Conservation (phyloP, 2,329 filamentous ascomycete species). For the Xylariaceae sp. region DNA sequence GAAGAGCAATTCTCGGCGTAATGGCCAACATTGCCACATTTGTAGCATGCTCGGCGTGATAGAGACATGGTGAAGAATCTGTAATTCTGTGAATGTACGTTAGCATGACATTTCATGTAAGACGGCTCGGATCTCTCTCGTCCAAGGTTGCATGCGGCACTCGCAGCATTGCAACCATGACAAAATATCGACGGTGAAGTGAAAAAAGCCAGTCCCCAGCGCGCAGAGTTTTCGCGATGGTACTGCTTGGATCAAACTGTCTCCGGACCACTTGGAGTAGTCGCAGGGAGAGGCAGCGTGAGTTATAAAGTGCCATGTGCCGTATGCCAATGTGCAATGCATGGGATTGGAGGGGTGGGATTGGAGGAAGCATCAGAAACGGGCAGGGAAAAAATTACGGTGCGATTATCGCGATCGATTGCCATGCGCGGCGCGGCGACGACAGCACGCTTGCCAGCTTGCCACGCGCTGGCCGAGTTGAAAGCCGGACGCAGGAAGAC, state of each 20-base stretch:
- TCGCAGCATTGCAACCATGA: conserved; percentile 31
- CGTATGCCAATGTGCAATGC: no score
- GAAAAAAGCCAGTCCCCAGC: not conserved
- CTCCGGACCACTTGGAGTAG: not conserved
- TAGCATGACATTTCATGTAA: conserved; percentile 33
- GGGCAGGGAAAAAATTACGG: not conserved
- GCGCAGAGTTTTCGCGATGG: not conserved
- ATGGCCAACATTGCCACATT: conserved; percentile 77
- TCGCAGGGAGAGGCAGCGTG: not conserved
- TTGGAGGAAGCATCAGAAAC: not conserved
- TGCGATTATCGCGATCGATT: not conserved
- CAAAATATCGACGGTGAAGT: not conserved
- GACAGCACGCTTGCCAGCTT: conserved; percentile 1
- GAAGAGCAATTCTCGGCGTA: conserved; percentile 91
- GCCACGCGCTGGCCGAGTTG: not conserved
- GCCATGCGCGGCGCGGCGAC: conserved; percentile 1
- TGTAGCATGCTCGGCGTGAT: conserved; percentile 78
- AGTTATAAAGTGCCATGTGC: not conserved
- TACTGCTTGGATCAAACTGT: not conserved
- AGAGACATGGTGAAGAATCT: conserved; percentile 58
- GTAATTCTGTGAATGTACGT: conserved; percentile 29
- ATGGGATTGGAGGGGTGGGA: no score
- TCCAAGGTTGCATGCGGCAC: conserved; percentile 26
- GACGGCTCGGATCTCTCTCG: conserved; percentile 22
- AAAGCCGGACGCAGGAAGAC: not conserved